Percentiles rank a stretch among this genome's conserved stretches.
These are phyloP conservation scores for Cladobotryum mycophilum DNA, from an alignment of 2,329 filamentous ascomycete species.

Conservation along the genomic window DNA sequence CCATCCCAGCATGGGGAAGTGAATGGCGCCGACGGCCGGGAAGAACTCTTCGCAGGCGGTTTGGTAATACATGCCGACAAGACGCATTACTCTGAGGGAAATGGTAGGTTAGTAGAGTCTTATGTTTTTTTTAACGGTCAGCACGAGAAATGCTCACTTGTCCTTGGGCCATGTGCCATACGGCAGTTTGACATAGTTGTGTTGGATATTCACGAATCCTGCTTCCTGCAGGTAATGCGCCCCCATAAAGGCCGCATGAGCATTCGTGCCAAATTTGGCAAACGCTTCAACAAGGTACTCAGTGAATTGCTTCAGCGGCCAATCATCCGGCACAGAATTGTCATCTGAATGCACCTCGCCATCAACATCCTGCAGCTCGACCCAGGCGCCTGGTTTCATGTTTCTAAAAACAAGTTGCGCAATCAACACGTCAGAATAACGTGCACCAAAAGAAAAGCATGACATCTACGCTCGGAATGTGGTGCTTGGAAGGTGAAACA, in stretches of 20 bases:
- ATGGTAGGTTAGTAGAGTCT: neutral
- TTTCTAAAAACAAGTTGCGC: constrained; percentile 17
- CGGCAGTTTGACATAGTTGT: constrained; percentile 36
- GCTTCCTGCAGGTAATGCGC: constrained; percentile 29
- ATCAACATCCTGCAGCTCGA: constrained; percentile 36
- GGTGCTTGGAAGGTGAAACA: neutral
- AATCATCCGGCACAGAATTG: constrained; percentile 18
- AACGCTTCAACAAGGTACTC: constrained; percentile 29
- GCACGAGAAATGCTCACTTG: constrained; percentile 18
- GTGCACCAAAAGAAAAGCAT: neutral
- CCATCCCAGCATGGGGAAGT: constrained; percentile 34
- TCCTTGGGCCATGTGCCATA: constrained; percentile 43
- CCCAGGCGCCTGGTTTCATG: constrained; percentile 37
- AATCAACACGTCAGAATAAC: neutral
- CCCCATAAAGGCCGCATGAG: constrained; percentile 33
- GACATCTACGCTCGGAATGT: too few species aligned
- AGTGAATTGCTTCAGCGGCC: constrained; percentile 14
- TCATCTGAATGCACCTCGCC: constrained; percentile 30
- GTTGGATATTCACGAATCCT: constrained; percentile 34
- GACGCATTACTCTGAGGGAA: constrained; percentile 25
- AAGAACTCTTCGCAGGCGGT: constrained; percentile 37
- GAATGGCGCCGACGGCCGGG: constrained; percentile 33
- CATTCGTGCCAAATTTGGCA: constrained; percentile 30
- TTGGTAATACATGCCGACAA: constrained; percentile 36
- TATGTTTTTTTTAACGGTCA: neutral